Evolutionary conservation across 176 grass and related monocot genomes (phyloP).

Genomic region (Cenchrus fungigraminus): DNA sequence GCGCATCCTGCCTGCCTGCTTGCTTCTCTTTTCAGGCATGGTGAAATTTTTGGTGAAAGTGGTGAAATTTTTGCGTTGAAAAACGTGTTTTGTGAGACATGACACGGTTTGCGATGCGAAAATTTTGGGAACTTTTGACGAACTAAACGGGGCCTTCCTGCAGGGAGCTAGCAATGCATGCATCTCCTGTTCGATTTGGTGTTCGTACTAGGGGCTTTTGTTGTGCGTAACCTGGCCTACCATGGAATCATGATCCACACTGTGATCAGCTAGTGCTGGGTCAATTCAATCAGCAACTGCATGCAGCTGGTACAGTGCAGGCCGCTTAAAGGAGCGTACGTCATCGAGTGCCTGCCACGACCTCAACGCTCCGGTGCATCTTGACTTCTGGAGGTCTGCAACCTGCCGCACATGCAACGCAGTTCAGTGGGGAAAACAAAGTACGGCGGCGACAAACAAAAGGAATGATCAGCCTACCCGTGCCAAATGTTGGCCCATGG

Average conservation of each 20-base stretch:
- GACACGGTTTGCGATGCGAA: too few relatives aligned
- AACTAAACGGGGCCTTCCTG: too few relatives aligned
- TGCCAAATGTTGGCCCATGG: neutral
- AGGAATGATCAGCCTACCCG: neutral
- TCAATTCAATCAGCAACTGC: neutral
- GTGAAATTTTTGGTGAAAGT: too few relatives aligned
- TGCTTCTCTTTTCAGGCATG: neutral
- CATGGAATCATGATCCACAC: neutral
- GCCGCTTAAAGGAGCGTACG: neutral
- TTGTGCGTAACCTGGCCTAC: neutral
- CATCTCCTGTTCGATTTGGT: too few relatives aligned
- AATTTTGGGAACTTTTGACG: too few relatives aligned
- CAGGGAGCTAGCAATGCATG: too few relatives aligned
- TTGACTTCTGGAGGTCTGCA: neutral
- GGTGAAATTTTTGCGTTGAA: too few relatives aligned
- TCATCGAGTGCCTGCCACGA: neutral
- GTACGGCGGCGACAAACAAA: accelerated
- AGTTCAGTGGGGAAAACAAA: neutral
- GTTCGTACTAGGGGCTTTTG: neutral
- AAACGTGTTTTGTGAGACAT: too few relatives aligned
- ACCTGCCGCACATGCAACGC: neutral
- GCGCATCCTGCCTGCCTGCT: neutral
- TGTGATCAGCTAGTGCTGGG: neutral
- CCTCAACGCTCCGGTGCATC: neutral
- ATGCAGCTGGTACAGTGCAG: neutral